phyloP scores from a whole-genome alignment of 1,139 yeast genomes.

The Lodderomyces beijingensis region DNA sequence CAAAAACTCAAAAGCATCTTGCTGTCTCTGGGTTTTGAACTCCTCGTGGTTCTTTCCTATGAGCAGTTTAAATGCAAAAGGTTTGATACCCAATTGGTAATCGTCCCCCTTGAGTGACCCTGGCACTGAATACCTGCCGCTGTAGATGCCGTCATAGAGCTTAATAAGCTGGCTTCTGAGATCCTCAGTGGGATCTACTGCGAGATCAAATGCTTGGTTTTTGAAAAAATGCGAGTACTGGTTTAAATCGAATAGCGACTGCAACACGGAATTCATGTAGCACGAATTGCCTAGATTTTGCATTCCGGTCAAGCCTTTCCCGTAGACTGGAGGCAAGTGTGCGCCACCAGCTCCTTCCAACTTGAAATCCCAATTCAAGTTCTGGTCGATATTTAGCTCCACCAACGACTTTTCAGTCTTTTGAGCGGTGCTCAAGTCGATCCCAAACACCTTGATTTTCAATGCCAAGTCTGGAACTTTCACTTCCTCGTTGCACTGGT shows the following conservation, averaged over 20 bases:
- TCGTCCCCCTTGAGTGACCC: constrained; percentile 39
- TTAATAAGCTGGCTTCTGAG: constrained; percentile 70
- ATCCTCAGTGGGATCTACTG: constrained; percentile 58
- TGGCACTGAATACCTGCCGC: constrained; percentile 70
- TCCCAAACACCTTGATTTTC: constrained; percentile 59
- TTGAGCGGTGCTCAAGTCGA: constrained; percentile 51
- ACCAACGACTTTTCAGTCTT: constrained; percentile 84
- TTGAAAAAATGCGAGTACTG: constrained; percentile 38
- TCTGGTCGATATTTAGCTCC: constrained; percentile 89
- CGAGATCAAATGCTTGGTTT: constrained; percentile 21
- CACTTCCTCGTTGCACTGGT: constrained; percentile 83
- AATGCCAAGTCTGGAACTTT: constrained; percentile 58
- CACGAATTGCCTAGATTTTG: constrained; percentile 92
- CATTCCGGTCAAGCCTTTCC: constrained; percentile 72
- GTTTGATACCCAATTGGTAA: constrained; percentile 75
- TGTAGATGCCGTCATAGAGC: constrained; percentile 70
- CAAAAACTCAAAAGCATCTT: constrained; percentile 91
- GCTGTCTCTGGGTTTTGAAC: constrained; percentile 83
- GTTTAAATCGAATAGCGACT: constrained; percentile 46
- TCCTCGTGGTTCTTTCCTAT: constrained; percentile 79
- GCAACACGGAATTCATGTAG: constrained; percentile 78
- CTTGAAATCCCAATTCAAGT: constrained; percentile 87
- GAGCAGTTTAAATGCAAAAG: constrained; percentile 67
- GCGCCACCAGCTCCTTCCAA: constrained; percentile 73
- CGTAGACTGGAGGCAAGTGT: constrained; percentile 59